phyloP scores from a whole-genome alignment of 2,329 filamentous ascomycete species.

The Fusarium beomiforme region DNA sequence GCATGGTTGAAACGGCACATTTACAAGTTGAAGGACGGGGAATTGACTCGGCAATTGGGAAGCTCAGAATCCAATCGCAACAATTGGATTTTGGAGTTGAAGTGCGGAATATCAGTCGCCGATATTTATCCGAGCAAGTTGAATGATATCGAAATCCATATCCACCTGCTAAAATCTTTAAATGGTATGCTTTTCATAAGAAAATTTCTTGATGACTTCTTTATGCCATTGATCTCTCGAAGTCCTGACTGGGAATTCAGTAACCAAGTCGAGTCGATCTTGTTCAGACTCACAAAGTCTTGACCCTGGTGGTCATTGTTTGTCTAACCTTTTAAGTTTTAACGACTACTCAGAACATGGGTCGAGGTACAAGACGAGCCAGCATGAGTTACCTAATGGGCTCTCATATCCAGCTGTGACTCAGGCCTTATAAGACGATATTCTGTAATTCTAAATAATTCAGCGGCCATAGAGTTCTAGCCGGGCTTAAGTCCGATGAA shows the following conservation, averaged over 20 bases:
- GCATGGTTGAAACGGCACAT: constrained; percentile 40
- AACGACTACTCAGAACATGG: not conserved
- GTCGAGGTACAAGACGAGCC: not conserved
- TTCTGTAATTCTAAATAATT: not conserved
- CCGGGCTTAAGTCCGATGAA: not conserved
- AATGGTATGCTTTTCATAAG: not conserved
- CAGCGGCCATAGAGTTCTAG: not conserved
- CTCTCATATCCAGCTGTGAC: not conserved
- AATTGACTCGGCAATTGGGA: constrained; percentile 28
- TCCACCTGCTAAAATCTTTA: not conserved
- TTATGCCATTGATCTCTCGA: not conserved
- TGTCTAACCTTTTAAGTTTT: not conserved
- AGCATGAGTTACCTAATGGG: not conserved
- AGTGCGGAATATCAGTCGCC: constrained; percentile 15
- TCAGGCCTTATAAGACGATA: not conserved
- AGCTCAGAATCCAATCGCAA: constrained; percentile 36
- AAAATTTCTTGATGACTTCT: not conserved
- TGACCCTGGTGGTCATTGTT: not conserved
- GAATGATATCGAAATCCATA: not conserved
- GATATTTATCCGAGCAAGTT: constrained; percentile 36
- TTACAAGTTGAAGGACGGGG: constrained; percentile 14
- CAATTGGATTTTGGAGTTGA: constrained; percentile 39
- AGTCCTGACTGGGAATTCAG: not conserved
- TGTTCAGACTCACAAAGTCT: not conserved
- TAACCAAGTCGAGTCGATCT: not conserved